phyloP scores from a whole-genome alignment of 148 eudicot species.

The Rhododendron simsii region DNA sequence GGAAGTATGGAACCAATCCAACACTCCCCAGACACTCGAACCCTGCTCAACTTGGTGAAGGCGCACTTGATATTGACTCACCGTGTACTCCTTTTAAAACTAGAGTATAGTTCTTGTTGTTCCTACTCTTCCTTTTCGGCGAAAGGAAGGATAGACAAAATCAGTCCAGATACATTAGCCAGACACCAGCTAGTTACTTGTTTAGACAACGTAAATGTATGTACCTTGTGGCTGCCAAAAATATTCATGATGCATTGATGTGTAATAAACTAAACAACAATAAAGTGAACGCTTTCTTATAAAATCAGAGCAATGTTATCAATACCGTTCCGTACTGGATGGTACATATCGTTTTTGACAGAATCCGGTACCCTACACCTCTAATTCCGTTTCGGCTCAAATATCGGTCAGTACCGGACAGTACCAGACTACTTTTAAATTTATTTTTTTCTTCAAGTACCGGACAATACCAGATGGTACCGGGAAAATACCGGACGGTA shows the following conservation, averaged over 20 bases:
- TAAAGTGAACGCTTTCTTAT: not conserved
- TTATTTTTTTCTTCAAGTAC: no score
- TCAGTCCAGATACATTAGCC: not conserved
- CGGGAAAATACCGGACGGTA: no score
- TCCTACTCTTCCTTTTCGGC: not conserved
- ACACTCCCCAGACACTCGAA: not conserved
- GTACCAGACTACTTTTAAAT: no score
- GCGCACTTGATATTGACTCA: not conserved
- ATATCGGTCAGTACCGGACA: no score
- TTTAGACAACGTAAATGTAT: not conserved
- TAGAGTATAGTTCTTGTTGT: not conserved
- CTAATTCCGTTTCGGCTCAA: no score
- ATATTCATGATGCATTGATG: not conserved
- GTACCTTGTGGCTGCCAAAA: not conserved
- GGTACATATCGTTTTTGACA: no score
- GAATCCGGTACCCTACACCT: no score
- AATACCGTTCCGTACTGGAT: no score
- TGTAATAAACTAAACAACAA: not conserved
- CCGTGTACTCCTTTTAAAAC: not conserved
- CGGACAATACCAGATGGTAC: no score
- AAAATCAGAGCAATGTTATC: not conserved
- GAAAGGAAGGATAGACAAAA: not conserved
- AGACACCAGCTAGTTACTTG: not conserved
- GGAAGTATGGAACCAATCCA: no score
- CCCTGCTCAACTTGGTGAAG: not conserved